Conservation (phyloP, 495 filamentous ascomycete genomes). For the Penicillium steckii region DNA sequence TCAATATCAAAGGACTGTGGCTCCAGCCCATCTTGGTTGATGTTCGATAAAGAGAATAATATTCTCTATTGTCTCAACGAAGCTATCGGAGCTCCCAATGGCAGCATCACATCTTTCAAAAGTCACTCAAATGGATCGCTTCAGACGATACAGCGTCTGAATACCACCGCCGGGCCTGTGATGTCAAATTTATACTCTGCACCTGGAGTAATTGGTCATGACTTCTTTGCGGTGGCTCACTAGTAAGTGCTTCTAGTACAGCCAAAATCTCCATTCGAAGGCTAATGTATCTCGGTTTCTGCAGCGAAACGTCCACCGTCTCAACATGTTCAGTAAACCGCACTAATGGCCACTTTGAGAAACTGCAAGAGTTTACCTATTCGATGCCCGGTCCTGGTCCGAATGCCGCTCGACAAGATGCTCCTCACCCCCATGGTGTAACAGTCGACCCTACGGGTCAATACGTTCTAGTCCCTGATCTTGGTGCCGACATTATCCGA, state of each 20-base stretch:
- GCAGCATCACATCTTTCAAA: constrained; percentile 16
- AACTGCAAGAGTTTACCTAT: constrained; percentile 47
- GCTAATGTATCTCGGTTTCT: background rate
- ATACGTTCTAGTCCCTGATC: constrained; percentile 61
- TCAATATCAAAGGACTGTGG: constrained; percentile 16
- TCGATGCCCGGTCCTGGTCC: constrained; percentile 43
- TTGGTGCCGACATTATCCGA: constrained; percentile 62
- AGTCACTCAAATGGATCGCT: constrained; percentile 14
- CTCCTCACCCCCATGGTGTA: constrained; percentile 60
- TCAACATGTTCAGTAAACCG: constrained; percentile 15
- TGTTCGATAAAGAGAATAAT: constrained; percentile 9
- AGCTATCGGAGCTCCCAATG: constrained; percentile 15
- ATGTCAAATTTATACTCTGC: constrained; percentile 17
- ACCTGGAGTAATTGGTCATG: background rate
- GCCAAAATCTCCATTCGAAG: no score
- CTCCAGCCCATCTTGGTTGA: constrained; percentile 21
- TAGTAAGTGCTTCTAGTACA: no score
- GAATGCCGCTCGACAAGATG: constrained; percentile 51
- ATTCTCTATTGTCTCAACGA: constrained; percentile 22
- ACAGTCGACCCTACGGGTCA: constrained; percentile 59
- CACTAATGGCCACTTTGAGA: constrained; percentile 10
- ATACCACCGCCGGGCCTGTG: constrained; percentile 17
- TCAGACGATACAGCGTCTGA: constrained; percentile 3
- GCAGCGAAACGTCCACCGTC: constrained; percentile 15
- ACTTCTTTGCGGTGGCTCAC: constrained; percentile 27